Evolutionary conservation across 345 rosid species (phyloP).

Genomic region (Populus nigra): DNA sequence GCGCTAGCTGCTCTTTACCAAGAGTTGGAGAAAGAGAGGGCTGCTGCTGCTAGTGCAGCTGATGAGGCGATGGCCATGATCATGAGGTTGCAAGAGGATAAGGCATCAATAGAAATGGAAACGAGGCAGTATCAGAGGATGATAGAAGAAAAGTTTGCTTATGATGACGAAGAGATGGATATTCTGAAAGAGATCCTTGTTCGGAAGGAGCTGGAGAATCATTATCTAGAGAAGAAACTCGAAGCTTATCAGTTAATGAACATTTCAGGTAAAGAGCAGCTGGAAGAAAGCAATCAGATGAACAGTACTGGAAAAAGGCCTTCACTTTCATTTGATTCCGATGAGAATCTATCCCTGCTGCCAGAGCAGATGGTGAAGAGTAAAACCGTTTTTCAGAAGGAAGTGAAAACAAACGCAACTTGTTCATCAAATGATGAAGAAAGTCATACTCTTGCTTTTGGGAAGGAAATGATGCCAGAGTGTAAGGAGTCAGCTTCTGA

Average conservation of each 20-base stretch:
- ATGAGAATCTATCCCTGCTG: conserved; percentile 18
- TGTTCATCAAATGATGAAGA: conserved; percentile 17
- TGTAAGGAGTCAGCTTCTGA: conserved; percentile 3
- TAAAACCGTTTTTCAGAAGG: conserved; percentile 9
- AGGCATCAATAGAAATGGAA: conserved; percentile 31
- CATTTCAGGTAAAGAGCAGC: conserved; percentile 8
- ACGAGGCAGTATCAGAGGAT: conserved; percentile 30
- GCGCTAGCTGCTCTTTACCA: conserved; percentile 20
- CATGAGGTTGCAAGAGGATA: conserved; percentile 33
- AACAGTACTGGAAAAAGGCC: conserved; percentile 11
- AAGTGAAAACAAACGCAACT: conserved; percentile 9
- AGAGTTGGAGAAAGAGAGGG: conserved; percentile 36
- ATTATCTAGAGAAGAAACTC: conserved; percentile 28
- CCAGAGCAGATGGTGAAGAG: conserved; percentile 15
- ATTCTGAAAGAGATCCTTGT: conserved; percentile 31
- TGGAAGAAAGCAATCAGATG: conserved; percentile 9
- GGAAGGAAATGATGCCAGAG: conserved; percentile 1
- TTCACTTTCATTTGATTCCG: conserved; percentile 16
- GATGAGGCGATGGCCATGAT: conserved; percentile 40
- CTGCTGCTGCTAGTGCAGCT: conserved; percentile 35
- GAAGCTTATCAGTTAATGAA: conserved; percentile 21
- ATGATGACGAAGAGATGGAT: conserved; percentile 36
- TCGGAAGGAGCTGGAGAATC: conserved; percentile 30
- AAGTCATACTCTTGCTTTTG: background rate
- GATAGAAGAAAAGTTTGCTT: conserved; percentile 29